Evolutionary conservation across 2,329 filamentous ascomycete species (phyloP), one percentile per base, ranked within the genome.

Genomic region (Gnomoniopsis sp.): DNA sequence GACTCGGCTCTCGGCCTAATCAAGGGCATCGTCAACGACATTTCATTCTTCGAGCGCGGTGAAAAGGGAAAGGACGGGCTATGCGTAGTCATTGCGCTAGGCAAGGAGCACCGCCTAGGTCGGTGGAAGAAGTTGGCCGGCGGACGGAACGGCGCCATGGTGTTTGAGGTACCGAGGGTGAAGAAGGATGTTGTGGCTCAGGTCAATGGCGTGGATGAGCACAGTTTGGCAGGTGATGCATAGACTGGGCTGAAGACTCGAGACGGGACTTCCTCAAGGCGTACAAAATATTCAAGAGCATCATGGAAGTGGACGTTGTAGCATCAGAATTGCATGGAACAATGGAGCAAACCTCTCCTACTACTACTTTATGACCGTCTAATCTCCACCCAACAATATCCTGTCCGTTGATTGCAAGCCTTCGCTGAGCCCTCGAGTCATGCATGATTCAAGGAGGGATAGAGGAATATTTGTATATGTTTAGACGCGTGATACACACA

Each of bases 41-140:
- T 99, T 60, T 85, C 90, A 1, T 82, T 96, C 15, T 92, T 95
- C 66, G 95, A 98, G 72, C 82, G 90, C 19, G 91, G 92, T 3
- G 88, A 91, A 19, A 79, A 88, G 60, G 90, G 88, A 34, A 86
- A 84, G 65, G 84, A 89, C 57, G 92, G 92, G 1, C 74, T 97
- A 2, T 93, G 90, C 66, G 83, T 98, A 30, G 87, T 96, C 14
- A 90, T 87, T n/a, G 95, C 88, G 17, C 83, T 96, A 1, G 92
- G 90, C 38, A 93, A 90, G 69, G 91, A 97, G 74, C 89, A 93
- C 72, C 84, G 91, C 48, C 77, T 97, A 46, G 95, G 92, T 3
- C 81, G 90, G 63, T 98, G 92, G 92, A 88, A 88, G 74, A 81
- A 81, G 58, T 72, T 81, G 23, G 72, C 74, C 49, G 78, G 77